Evolutionary conservation across 345 rosid genomes (phyloP), one percentile per base, ranked within the genome.

Genomic region (Sisymbrium irio): DNA sequence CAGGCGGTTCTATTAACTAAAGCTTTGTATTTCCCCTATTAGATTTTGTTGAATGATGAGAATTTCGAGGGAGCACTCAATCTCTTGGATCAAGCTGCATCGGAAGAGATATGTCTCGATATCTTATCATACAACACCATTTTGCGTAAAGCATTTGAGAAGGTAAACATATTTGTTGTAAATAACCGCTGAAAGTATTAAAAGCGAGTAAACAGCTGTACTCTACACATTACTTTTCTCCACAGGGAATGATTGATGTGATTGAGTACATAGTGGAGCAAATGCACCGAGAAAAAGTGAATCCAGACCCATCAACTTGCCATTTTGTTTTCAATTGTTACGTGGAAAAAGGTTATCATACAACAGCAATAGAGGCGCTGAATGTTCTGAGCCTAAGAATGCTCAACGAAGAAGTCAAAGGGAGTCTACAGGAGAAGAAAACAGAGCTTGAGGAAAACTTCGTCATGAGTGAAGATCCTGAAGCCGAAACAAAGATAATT

Each of bases 241-340:
- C 42, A 46, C 79, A 89, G 96, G 83, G 83, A 22, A 81, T 87
- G 84, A 76, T 88, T 7, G 92, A 89, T 67, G 71, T 87, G 75
- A 78, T 85, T 9, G 97, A 95, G 79, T 82, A 77, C 72, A 53
- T 88, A 41, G 45, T 85, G 5, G 91, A 82, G 80, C 83, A 76
- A 65, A 89, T 95, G 93, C 83, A 67, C 41, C 83, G 53, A 66
- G 80, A 79, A 54, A 83, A 79, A 59, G 71, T 92, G 39, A 81
- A 55, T 77, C 99, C 97, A 22, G 93, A 92, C 69, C 80, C 92
- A 59, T 51, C 88, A 9, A 88, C 97, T 69, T 95, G 97, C 83
- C 42, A 61, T 18, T 60, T 42, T 62, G 96, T 86, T 46, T 89
- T 86, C 79, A 32, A 67, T 20, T 72, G 84, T 51, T 91, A 91